Evolutionary conservation across 345 rosid species (phyloP), one percentile per base, ranked within the genome.

Genomic region (Euphorbia peplus): DNA sequence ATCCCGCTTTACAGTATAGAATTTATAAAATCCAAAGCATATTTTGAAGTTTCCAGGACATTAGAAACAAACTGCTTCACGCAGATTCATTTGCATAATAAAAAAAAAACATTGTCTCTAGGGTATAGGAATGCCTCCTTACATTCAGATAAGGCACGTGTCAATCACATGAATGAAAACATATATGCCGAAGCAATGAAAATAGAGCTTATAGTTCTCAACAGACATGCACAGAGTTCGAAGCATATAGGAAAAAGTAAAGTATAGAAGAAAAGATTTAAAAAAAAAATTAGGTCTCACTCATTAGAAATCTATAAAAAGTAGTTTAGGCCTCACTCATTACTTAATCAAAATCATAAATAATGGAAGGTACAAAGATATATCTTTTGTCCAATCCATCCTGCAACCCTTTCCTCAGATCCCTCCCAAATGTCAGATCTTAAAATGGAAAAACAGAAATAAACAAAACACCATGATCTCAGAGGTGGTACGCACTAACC

Each of bases 241-340:
- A 44, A 32, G 44, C 18, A 24, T 9, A 28, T 21, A 19, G 53
- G 50, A 26, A 63, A 2, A 44, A 63, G 6, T 7, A 0, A 25
- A 46, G 5, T 13, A 2, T 8, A 63, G 19, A 25, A 44, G 7
- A 16, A 3, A 64, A 26, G 35, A 46, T 32, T 32, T n/a, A n/a
- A 44, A 7, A 35, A 4, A 24, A 9, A 37, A 15, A 13, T 0
- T 4, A 12, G 5, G 8, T 61, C 15, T 61, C 48, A 24, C 28
- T 60, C 64, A 60, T 60, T 19, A n/a, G 47, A 60, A 18, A 35
- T 55, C 60, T 26, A 13, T 56, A 25, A n/a, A n/a, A n/a, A n/a
- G n/a, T n/a, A n/a, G n/a, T n/a, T 0, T 4, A 12, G 5, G 8
- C 39, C 15, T 61, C 48, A 24, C 28, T 60, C 64, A 60, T 60